Percentiles rank a stretch among this genome's conserved stretches.
phyloP scores from a whole-genome alignment of 176 grass and related monocot genomes.

The Calamus simplicifolius region DNA sequence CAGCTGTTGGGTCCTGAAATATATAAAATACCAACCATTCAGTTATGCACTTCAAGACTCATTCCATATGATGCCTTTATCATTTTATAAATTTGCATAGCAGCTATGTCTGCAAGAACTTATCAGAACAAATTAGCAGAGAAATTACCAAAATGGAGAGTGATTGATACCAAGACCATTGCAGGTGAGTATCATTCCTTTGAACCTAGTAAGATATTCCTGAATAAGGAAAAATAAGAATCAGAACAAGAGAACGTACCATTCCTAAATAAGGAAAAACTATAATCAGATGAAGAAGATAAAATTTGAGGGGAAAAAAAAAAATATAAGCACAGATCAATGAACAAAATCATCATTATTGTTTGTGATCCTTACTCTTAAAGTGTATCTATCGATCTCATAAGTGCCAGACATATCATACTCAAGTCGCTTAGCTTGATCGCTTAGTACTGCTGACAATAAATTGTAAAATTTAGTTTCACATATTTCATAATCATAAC shows the following conservation, averaged over 20 bases:
- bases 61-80: background rate
- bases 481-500: too few relatives aligned
- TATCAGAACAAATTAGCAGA: too few relatives aligned
- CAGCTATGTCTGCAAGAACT: too few relatives aligned
- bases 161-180: conserved; percentile 72
- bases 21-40: background rate
- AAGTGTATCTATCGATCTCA: conserved; percentile 52
- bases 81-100: too few relatives aligned
- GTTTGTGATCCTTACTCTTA: conserved; percentile 30
- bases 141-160: conserved; percentile 32
- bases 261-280: conserved; percentile 21
- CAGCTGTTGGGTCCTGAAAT: conserved; percentile 33
- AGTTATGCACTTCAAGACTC: too few relatives aligned
- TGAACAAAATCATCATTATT: too few relatives aligned
- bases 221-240: conserved; percentile 24
- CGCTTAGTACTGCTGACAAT: conserved; percentile 52
- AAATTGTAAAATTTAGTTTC: background rate
- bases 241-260: background rate
- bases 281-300: background rate
- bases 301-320: too few relatives aligned
- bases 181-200: conserved; percentile 81
- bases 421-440: conserved; percentile 50
- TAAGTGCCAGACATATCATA: conserved; percentile 57
- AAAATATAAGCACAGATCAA: too few relatives aligned
- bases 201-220: conserved; percentile 82